Base-by-base conservation (phyloP, 202 grass and related monocot genomes). In the Panicum hallii region DNA sequence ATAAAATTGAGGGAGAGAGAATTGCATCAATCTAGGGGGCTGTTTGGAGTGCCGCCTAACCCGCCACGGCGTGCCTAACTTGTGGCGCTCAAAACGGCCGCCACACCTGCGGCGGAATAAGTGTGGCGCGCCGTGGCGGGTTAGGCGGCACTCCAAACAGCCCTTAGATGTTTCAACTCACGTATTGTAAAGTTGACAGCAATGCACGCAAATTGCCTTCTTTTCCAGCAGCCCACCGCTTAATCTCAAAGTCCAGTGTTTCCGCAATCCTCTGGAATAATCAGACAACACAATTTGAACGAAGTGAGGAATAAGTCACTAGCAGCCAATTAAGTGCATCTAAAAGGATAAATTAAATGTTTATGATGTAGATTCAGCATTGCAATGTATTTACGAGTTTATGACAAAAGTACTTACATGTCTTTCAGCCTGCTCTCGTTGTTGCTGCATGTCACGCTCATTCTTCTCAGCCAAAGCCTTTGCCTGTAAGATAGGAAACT, bases 401-500 rank as follows among this genome's bases (percentile, higher is more conserved):
- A 70, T 22, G 17, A 22, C 38, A 85, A 30, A 30, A 84, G n/a
- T 68, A 74, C 84, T 88, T 90, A 99, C 97, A 91, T 97, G 82
- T 94, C 92, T 94, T 92, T 99, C 97, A 80, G 84, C 91, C 79
- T 97, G 97, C 0, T 99, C 97, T 82, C 88, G 90, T 82, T 99
- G 97, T 82, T 79, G 66, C 82, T 99, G 94, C 92, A 94, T 80
- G 83, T 99, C 97, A 19, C 97, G 91, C 63, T 96, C 93, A 81
- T 99, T 97, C 85, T 99, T 99, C 89, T 97, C 97, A 85, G 92
- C 90, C 76, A 99, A 83, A 73, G 97, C 97, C 79, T 94, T 97
- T 79, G 81, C 84, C 97, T 99, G 91, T 23, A 66, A 81, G 7
- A 23, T 5, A 76, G 30, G 40, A 84, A 81, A 13, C 54, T 80